Base-by-base conservation (phyloP, 1,284 basidiomycete genomes). In the Papiliotrema fonsecae region DNA sequence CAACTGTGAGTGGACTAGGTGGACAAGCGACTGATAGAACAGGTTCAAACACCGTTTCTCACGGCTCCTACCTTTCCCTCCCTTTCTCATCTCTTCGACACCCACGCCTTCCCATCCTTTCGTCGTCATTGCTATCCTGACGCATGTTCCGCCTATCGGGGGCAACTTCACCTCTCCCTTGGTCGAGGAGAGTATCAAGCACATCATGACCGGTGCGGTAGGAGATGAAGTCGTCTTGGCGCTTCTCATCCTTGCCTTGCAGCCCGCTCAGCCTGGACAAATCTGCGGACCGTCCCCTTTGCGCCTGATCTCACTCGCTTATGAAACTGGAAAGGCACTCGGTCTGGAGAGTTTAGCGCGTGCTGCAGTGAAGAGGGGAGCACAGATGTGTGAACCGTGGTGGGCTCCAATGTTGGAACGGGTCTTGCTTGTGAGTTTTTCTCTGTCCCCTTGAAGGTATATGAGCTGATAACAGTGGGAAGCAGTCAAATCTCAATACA, bases 11-110 rank as follows among this genome's bases (percentile, higher is more conserved):
- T 47, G 37, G 5, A 32, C 27, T 28, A n/a, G n/a, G 13, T 14
- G 30, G 14, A 21, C 16, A 16, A 6, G 4, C n/a, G 21, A 28
- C 40, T 40, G 27, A 36, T 6, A 32, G 18, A 24, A 13, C 21
- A 58, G 56, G 1, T 61, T 58, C 54, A 67, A 67, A 49, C 60
- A 64, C 26, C 58, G 58, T 21, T 61, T 64, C 49, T 52, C 58
- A 2, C 36, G 42, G 0, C 40, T 61, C 32, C 49, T 62, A 22
- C 65, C 65, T 19, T 49, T 67, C 16, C 54, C 57, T 6, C 63
- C 56, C 7, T 67, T 62, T 28, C 49, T 62, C 13, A 49, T 55
- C 10, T 54, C 61, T 10, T 50, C 54, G 2, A 55, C 57, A 1
- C 54, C 63, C 0, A 31, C 54, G 2, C 65, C 65, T 2, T 27